Base-by-base conservation (phyloP, 192 early-diverging fungal species). In the Fimicolochytrium jonesii region DNA sequence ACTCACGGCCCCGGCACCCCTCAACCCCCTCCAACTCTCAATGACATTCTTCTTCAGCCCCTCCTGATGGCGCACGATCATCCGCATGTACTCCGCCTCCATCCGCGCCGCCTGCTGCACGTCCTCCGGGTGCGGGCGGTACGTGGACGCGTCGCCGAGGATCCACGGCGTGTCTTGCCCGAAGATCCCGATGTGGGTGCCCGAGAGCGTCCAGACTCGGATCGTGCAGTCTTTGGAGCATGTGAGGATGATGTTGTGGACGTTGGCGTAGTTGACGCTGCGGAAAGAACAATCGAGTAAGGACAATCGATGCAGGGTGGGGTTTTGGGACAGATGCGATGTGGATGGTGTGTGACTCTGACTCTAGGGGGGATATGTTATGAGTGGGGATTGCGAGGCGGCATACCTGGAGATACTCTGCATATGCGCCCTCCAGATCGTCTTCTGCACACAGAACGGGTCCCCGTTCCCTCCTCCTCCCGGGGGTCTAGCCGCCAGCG, bases 101-200 rank as follows among this genome's bases (percentile, higher is more conserved):
- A 72, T 28, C 0, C 68, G 65, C 11, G 58, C 56, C 22, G 72
- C 74, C 13, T 70, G 61, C 41, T 67, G 68, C 22, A 76, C 51
- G 46, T 80, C 78, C 22, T 59, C 44, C 13, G 78, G 81, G 0
- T 73, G 36, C 28, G 46, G 37, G 35, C 58, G 56, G 54, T 74
- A 82, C 17, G 79, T 79, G 11, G 63, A 56, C 26, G 74, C 61
- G 25, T 81, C 76, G 25, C 56, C 64, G 2, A 83, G 56, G 9
- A 64, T 43, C 81, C 81, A 83, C 11, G 77, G 64, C 10, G 71
- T 59, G 37, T 79, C 76, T 41, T 79, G 76, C 1, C 81, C 81
- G 58, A 83, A 81, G 23, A 74, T 69, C 7, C 81, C 81, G 41
- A 83, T 79, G 60, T 77, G 77, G 34, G 53, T 50, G 18, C 81